Base-by-base conservation (phyloP, 2,329 filamentous ascomycete genomes). In the Pyrenochaeta sp. region DNA sequence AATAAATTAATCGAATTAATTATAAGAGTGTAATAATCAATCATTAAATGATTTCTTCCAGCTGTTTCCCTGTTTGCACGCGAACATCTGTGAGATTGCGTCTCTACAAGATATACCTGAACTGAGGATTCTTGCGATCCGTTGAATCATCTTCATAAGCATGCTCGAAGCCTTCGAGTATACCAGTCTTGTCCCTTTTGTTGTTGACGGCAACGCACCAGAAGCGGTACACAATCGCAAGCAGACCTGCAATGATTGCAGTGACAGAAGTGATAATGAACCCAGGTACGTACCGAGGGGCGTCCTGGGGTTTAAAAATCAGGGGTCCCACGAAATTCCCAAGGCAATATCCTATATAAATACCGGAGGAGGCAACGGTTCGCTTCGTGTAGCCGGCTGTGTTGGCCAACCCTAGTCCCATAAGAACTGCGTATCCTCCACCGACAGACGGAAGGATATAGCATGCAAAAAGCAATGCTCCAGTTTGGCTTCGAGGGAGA, bases 131-230 rank as follows among this genome's bases (percentile, higher is more conserved):
- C 49, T 63, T 56, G 33, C 43, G 48, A 56, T 83, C 80, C 6
- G 80, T 83, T 33, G 81, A 66, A 57, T 82, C 80, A 61, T 84
- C 81, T 46, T 83, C 79, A 49, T 81, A 83, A 1, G 81, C 81
- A 63, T 83, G 76, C 50, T 83, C 81, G 43, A 78, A 83, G 1
- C 74, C 80, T 61, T 84, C 81, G 6, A 72, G 48, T 12, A 71
- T 73, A 7, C 79, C 79, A 1, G 74, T 60, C 44, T 65, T 66
- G 54, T 82, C 79, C 20, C 79, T 73, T 49, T 67, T 72, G 10
- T 65, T 69, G 54, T 83, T 83, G 14, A 79, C 73, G 68, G 67
- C 72, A 7, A 78, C 66, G 54, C 79, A 82, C n/a, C 81, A 56
- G 23, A 72, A 67, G 3, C 81, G 77, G 59, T 82, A 82, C 0